Evolutionary conservation across 768 basidiomycete species (phyloP).

Genomic region (Wakefieldia striispora): DNA sequence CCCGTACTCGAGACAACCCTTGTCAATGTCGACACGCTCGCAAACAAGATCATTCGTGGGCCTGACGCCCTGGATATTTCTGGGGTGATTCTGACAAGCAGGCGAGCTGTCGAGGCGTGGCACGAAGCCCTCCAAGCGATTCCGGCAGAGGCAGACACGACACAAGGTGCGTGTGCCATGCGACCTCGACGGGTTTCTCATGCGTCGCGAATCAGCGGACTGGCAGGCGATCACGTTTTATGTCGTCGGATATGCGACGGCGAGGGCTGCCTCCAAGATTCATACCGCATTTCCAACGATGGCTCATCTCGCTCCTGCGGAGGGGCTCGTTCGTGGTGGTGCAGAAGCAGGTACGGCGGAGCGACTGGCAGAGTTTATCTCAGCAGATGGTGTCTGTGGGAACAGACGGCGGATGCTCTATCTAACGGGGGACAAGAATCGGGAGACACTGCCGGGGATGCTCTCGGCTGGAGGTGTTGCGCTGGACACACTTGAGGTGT

Average conservation of each 20-base stretch:
- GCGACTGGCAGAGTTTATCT: constrained; percentile 64
- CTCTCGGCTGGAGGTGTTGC: constrained; percentile 44
- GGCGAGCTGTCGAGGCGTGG: constrained; percentile 75
- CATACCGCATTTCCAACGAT: constrained; percentile 35
- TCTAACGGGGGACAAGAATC: constrained; percentile 85
- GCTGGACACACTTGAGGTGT: too few species aligned
- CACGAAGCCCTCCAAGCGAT: constrained; percentile 34
- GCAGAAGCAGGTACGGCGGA: constrained; percentile 64
- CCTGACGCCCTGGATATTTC: constrained; percentile 33
- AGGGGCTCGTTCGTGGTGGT: constrained; percentile 40
- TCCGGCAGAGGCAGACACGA: background rate
- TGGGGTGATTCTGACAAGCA: constrained; percentile 80
- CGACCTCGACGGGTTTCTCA: background rate
- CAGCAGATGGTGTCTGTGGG: constrained; percentile 34
- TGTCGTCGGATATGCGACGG: constrained; percentile 71
- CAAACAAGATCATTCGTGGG: constrained; percentile 39
- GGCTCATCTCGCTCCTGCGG: constrained; percentile 30
- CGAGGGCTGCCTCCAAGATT: constrained; percentile 38
- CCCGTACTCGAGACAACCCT: constrained; percentile 69
- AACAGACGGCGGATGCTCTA: constrained; percentile 49
- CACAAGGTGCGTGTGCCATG: constrained; percentile 15
- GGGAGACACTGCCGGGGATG: constrained; percentile 58
- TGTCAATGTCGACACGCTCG: constrained; percentile 47
- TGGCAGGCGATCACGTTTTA: constrained; percentile 73
- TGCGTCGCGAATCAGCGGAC: constrained; percentile 24